Conservation (phyloP, 192 early-diverging fungal genomes). For the Diversispora eburnea region DNA sequence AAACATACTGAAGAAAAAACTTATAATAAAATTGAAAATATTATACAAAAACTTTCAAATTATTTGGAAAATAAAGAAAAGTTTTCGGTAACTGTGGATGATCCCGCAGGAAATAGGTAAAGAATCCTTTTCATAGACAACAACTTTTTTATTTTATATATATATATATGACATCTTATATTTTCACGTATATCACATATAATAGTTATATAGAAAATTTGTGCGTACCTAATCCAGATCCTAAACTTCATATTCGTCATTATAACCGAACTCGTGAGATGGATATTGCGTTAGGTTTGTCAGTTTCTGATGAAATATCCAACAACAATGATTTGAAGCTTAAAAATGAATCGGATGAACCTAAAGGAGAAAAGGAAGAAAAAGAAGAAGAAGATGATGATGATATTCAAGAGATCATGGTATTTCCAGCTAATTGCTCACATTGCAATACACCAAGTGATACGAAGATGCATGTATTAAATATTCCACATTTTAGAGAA, state of each 20-base stretch:
- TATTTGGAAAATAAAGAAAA: conserved; percentile 52
- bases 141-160: not conserved
- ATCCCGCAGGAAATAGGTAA: conserved; percentile 82
- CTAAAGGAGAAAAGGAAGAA: conserved; percentile 39
- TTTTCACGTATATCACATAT: not conserved
- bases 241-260: conserved; percentile 61
- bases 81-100: conserved; percentile 81
- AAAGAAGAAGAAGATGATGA: conserved; percentile 52
- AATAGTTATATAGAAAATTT: conserved; percentile 82
- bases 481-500: conserved; percentile 95
- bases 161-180: not conserved
- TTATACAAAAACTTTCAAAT: conserved; percentile 61
- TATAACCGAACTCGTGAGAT: conserved; percentile 78
- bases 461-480: conserved; percentile 86
- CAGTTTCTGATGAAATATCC: conserved; percentile 46
- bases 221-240: conserved; percentile 67
- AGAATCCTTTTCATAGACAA: not conserved
- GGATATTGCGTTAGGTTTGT: conserved; percentile 71
- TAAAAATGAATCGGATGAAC: conserved; percentile 3
- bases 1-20: conserved; percentile 61
- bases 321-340: conserved; percentile 26
- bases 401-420: conserved; percentile 66
- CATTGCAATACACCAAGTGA: conserved; percentile 71
- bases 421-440: conserved; percentile 84
- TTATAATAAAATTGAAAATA: conserved; percentile 69